phyloP scores from a whole-genome alignment of 495 filamentous ascomycete species.

The Pseudoneurospora amorphoporcata region DNA sequence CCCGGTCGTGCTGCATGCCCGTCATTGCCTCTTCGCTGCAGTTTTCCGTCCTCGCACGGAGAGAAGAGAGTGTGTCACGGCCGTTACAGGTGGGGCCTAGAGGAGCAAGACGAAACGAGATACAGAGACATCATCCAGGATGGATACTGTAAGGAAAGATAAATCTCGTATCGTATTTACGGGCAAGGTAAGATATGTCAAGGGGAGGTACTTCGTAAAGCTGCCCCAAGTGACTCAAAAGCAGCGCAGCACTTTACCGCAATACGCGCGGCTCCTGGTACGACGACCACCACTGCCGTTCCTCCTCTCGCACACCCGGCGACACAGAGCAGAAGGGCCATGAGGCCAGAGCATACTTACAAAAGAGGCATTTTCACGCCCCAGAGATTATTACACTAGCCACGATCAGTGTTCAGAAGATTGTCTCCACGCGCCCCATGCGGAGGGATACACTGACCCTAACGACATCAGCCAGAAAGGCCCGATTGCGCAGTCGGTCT shows the following conservation, averaged over 20 bases:
- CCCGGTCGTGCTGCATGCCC: conserved; percentile 14
- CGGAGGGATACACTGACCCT: neutral
- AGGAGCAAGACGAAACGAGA: neutral
- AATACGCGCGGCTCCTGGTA: neutral
- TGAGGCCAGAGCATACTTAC: neutral
- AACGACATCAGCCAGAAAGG: neutral
- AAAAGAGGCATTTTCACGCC: neutral
- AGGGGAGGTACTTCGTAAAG: neutral
- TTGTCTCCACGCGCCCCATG: neutral
- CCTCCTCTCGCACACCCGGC: neutral
- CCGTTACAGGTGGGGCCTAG: neutral
- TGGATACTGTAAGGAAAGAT: neutral
- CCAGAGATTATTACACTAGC: neutral
- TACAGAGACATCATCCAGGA: neutral
- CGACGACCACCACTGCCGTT: neutral
- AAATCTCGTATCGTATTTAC: neutral
- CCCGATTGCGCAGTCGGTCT: neutral
- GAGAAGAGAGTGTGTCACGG: neutral
- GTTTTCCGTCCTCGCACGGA: neutral
- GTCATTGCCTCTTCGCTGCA: conserved; percentile 17
- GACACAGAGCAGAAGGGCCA: neutral
- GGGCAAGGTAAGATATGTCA: neutral
- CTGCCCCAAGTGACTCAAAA: neutral
- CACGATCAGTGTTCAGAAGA: neutral
- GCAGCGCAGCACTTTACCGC: neutral